These are phyloP conservation scores for Kockovaella imperatae DNA, from an alignment of 768 basidiomycete genomes.

Conservation along the genomic window DNA sequence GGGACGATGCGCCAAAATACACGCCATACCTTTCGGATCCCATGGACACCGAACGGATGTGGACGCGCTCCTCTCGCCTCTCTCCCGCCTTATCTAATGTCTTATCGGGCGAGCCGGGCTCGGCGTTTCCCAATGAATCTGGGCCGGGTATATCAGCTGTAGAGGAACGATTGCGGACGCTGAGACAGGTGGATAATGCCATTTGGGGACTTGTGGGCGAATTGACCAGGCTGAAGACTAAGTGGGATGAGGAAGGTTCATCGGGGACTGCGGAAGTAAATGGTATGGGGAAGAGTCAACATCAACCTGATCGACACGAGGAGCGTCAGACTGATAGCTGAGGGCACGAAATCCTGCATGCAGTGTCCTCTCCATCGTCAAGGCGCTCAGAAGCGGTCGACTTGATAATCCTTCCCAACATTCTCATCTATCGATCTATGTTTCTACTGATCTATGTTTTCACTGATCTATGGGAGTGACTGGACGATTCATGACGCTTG, in stretches of 20 bases:
- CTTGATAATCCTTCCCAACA: too few species aligned
- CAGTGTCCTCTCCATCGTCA: too few species aligned
- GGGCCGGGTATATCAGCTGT: conserved; percentile 63
- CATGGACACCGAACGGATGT: not conserved
- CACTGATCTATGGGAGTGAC: too few species aligned
- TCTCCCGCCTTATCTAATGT: not conserved
- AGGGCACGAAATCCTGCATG: too few species aligned
- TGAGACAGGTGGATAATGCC: conserved; percentile 68
- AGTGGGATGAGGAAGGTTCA: conserved; percentile 23
- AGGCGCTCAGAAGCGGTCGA: too few species aligned
- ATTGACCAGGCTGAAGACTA: conserved; percentile 63
- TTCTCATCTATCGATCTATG: too few species aligned
- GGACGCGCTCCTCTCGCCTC: not conserved
- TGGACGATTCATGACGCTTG: too few species aligned
- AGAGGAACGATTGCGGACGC: conserved; percentile 68
- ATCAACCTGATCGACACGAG: not conserved
- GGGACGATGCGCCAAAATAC: conserved; percentile 6
- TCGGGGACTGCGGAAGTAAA: too few species aligned
- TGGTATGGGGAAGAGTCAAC: too few species aligned
- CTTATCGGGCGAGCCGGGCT: not conserved
- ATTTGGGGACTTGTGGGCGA: conserved; percentile 73
- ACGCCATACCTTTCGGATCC: conserved; percentile 9
- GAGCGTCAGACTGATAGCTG: too few species aligned
- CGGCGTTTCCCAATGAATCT: not conserved
- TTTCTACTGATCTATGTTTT: too few species aligned